phyloP scores from a whole-genome alignment of 169 alveolate species.

The Plasmodium chabaudi region DNA sequence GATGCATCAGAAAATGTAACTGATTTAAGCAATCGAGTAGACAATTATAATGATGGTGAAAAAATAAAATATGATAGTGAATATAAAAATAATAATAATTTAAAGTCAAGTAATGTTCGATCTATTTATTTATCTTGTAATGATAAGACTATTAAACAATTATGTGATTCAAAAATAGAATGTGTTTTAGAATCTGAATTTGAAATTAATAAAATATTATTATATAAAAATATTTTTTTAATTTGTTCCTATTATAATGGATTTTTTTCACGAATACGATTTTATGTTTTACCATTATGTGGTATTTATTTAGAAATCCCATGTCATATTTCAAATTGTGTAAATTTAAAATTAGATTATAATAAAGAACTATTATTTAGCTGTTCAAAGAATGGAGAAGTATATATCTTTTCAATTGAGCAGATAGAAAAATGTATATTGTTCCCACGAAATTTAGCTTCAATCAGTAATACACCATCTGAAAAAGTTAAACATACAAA shows the following conservation, averaged over 20 bases:
- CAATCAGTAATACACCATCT: neutral
- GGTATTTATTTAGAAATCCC: slow-evolving; percentile 75
- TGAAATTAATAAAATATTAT: slow-evolving; percentile 39
- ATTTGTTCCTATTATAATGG: slow-evolving; percentile 66
- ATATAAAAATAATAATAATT: slow-evolving; percentile 31
- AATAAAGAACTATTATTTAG: slow-evolving; percentile 53
- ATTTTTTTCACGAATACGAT: slow-evolving; percentile 56
- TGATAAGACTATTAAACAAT: slow-evolving; percentile 71
- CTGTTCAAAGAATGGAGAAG: slow-evolving; percentile 66
- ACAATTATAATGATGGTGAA: neutral
- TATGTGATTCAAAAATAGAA: slow-evolving; percentile 49
- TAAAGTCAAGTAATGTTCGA: slow-evolving; percentile 30
- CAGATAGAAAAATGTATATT: slow-evolving; percentile 20
- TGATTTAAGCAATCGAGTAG: neutral
- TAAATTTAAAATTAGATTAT: slow-evolving; percentile 51
- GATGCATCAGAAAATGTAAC: slow-evolving; percentile 18
- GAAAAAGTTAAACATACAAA: neutral
- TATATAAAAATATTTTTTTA: slow-evolving; percentile 65
- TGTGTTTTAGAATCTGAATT: slow-evolving; percentile 62
- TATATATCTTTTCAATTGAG: slow-evolving; percentile 63
- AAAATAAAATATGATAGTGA: slow-evolving; percentile 47
- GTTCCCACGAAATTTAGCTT: neutral
- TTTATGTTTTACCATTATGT: slow-evolving; percentile 51
- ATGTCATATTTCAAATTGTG: slow-evolving; percentile 57
- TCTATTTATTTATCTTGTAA: slow-evolving; percentile 66